Conservation (phyloP, 1,139 yeast species). For the Wickerhamiella infanticola region DNA sequence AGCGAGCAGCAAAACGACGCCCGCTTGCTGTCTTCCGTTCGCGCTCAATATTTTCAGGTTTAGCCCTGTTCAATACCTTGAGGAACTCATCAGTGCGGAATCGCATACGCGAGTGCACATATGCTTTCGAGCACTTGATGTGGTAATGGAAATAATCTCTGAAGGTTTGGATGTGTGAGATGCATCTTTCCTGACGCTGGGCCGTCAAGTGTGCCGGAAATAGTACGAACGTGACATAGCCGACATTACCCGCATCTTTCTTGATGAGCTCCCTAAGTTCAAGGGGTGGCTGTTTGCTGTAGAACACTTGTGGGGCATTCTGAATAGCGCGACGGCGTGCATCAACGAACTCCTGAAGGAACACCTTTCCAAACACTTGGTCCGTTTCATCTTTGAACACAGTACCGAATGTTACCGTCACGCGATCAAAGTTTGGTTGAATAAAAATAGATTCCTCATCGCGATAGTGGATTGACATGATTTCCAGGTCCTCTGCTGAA, state of each 20-base stretch:
- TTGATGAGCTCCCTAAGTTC: constrained; percentile 39
- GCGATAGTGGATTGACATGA: constrained; percentile 70
- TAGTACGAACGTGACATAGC: constrained; percentile 34
- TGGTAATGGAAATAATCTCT: constrained; percentile 97
- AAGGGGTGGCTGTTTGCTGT: constrained; percentile 81
- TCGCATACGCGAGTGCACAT: constrained; percentile 97
- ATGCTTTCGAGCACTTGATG: constrained; percentile 94
- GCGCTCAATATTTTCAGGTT: constrained; percentile 77
- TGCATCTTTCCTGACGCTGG: constrained; percentile 68
- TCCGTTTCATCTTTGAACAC: constrained; percentile 95
- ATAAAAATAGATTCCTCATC: constrained; percentile 87
- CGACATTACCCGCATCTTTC: constrained; percentile 20
- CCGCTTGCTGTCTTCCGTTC: constrained; percentile 80
- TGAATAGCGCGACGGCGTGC: constrained; percentile 94
- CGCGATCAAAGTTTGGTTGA: constrained; percentile 88
- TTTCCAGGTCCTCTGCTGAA: constrained; percentile 37
- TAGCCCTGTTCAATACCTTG: constrained; percentile 91
- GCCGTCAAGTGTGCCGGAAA: constrained; percentile 59
- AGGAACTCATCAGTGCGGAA: constrained; percentile 84
- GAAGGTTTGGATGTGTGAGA: constrained; percentile 78
- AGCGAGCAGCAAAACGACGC: constrained; percentile 35
- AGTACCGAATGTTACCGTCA: constrained; percentile 90
- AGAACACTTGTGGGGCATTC: constrained; percentile 95
- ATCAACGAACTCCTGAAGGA: constrained; percentile 92
- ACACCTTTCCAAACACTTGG: constrained; percentile 85